phyloP scores from a whole-genome alignment of 495 filamentous ascomycete species.

The Aspergillus nidulans region DNA sequence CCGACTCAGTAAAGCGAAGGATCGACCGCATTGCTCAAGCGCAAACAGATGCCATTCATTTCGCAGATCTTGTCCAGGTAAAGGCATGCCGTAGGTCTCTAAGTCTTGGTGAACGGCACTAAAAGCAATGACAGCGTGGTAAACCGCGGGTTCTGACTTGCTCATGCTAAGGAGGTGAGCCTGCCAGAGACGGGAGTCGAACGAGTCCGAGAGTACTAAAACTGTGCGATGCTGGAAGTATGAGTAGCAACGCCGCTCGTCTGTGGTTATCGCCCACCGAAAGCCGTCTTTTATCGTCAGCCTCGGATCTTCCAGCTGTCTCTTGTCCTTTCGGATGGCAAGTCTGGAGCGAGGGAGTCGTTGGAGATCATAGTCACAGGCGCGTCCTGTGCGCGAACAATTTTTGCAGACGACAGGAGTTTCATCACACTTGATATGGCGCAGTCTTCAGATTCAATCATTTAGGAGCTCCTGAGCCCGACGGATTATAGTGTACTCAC shows the following conservation, averaged over 20 bases:
- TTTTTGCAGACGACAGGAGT: neutral
- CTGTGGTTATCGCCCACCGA: conserved; percentile 18
- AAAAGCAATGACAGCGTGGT: conserved; percentile 22
- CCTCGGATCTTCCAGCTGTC: neutral
- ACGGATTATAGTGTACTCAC: neutral
- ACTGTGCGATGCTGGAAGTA: conserved; percentile 20
- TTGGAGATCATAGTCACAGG: neutral
- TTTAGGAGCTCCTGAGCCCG: neutral
- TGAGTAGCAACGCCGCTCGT: conserved; percentile 24
- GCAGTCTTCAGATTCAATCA: neutral
- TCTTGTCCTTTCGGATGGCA: neutral
- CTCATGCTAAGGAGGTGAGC: conserved; percentile 17
- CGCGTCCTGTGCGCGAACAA: neutral
- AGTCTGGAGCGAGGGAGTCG: neutral
- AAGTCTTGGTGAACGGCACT: conserved; percentile 22
- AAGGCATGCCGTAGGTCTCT: conserved; percentile 14
- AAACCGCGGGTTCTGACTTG: conserved; percentile 22
- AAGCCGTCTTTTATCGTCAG: neutral
- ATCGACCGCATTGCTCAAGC: conserved; percentile 18
- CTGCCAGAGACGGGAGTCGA: conserved; percentile 21
- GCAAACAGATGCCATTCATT: conserved; percentile 20
- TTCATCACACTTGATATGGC: neutral
- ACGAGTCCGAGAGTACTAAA: conserved; percentile 13
- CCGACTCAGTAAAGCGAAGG: conserved; percentile 10
- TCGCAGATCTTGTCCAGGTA: conserved; percentile 17